Evolutionary conservation across 805 yeast genomes (phyloP).

Genomic region (Kurtzmaniella cleridarum): DNA sequence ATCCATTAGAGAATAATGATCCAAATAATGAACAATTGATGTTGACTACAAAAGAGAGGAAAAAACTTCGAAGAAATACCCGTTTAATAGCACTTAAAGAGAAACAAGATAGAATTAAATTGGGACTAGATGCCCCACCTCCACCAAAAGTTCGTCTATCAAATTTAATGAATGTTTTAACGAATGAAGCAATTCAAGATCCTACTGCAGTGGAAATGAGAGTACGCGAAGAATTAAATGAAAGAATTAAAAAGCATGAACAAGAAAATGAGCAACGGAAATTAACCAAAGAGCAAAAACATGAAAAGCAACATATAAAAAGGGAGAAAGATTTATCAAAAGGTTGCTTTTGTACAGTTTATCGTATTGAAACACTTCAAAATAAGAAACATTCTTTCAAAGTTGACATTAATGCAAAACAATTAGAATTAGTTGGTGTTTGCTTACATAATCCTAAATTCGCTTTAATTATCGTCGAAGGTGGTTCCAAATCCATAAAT

Average conservation of each 20-base stretch:
- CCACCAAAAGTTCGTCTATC: conserved; percentile 81
- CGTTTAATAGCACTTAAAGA: conserved; percentile 62
- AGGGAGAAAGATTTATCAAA: conserved; percentile 46
- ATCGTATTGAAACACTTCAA: conserved; percentile 45
- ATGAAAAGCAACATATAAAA: conserved; percentile 38
- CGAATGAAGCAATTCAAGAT: conserved; percentile 80
- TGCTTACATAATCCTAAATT: conserved; percentile 42
- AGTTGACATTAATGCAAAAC: conserved; percentile 76
- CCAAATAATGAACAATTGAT: conserved; percentile 14
- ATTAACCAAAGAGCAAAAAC: conserved; percentile 51
- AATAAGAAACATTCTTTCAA: conserved; percentile 70
- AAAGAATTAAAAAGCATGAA: conserved; percentile 55
- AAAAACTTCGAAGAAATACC: conserved; percentile 64
- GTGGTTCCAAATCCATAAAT: conserved; percentile 57
- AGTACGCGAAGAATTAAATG: conserved; percentile 64
- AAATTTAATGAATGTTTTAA: conserved; percentile 80
- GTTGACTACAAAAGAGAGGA: conserved; percentile 72
- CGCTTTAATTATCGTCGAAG: conserved; percentile 68
- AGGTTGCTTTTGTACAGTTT: conserved; percentile 58
- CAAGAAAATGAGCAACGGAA: conserved; percentile 57
- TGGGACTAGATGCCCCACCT: conserved; percentile 85
- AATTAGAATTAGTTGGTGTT: conserved; percentile 61
- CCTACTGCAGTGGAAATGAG: conserved; percentile 80
- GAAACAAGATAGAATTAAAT: conserved; percentile 66
- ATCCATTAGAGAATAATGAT: too few species aligned